Conservation (phyloP, 1,284 basidiomycete genomes). For the Ganoderma multipileum region DNA sequence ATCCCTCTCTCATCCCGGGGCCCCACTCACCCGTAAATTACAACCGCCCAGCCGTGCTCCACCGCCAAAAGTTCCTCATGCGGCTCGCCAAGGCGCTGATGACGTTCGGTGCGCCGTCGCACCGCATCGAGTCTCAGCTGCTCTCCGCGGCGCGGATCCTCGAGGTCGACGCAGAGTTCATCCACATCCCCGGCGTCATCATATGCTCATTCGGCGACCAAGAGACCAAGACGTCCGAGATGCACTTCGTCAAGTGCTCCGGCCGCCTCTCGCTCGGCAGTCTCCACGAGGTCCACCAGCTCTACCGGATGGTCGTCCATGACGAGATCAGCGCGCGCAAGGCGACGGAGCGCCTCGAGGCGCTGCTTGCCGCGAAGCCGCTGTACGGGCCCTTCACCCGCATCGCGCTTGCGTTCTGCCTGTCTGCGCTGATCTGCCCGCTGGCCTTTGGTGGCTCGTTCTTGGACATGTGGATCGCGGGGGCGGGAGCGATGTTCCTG, state of each 20-base stretch:
- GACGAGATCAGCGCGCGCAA: constrained; percentile 83
- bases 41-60: constrained; percentile 50
- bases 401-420: constrained; percentile 70
- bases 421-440: constrained; percentile 81
- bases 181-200: constrained; percentile 82
- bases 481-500: constrained; percentile 68
- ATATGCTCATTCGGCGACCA: constrained; percentile 85
- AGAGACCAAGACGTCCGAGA: constrained; percentile 80
- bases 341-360: constrained; percentile 61
- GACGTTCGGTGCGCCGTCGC: constrained; percentile 74
- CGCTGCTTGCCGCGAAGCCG: constrained; percentile 58
- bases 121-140: constrained; percentile 74
- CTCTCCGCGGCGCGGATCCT: constrained; percentile 81
- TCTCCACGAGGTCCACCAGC: constrained; percentile 77
- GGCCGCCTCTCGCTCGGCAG: constrained; percentile 80
- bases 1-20: background rate
- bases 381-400: constrained; percentile 67
- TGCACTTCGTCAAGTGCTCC: constrained; percentile 80
- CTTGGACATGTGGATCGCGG: constrained; percentile 83
- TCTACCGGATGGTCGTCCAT: constrained; percentile 84
- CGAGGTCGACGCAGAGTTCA: constrained; percentile 84
- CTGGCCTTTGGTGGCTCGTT: constrained; percentile 87
- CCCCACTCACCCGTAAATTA: constrained; percentile 32
- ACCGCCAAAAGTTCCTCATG: constrained; percentile 68
- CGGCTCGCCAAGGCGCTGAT: constrained; percentile 70